phyloP scores from a whole-genome alignment of 441 rosid genomes.

The Capsella rubella region DNA sequence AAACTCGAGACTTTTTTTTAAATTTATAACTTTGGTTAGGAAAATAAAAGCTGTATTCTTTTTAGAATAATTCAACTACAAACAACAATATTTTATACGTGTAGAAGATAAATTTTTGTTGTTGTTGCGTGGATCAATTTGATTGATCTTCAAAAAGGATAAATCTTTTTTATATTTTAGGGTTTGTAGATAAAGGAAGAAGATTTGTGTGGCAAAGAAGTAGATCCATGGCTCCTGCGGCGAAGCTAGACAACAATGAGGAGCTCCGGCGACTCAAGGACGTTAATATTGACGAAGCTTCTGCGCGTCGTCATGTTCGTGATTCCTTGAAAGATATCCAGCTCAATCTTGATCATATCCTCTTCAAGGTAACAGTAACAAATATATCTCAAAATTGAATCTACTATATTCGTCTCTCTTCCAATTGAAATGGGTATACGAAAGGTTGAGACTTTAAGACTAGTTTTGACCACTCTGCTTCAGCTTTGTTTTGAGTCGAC shows the following conservation, averaged over 20 bases:
- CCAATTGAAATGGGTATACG: conserved; percentile 21
- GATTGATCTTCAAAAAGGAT: conserved; percentile 9
- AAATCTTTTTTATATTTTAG: conserved; percentile 11
- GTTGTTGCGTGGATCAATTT: conserved; percentile 15
- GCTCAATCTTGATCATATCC: conserved; percentile 76
- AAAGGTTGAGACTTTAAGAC: conserved; percentile 28
- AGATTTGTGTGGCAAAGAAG: conserved; percentile 39
- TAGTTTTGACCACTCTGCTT: background rate
- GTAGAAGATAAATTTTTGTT: conserved; percentile 8
- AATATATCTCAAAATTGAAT: background rate
- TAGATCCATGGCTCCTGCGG: conserved; percentile 50
- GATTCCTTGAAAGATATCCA: conserved; percentile 84
- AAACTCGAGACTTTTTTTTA: background rate
- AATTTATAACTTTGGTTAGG: background rate
- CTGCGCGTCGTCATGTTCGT: conserved; percentile 75
- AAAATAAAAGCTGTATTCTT: conserved; percentile 8
- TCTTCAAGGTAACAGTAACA: conserved; percentile 63
- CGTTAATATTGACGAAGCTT: conserved; percentile 74
- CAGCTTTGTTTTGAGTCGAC: conserved; percentile 13
- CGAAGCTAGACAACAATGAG: conserved; percentile 46
- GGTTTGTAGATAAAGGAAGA: conserved; percentile 37
- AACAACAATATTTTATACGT: background rate
- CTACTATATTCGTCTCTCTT: background rate
- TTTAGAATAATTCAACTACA: background rate
- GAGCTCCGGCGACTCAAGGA: conserved; percentile 65